Base-by-base conservation (phyloP, 1,139 yeast species). In the Pneumocystis canis region DNA sequence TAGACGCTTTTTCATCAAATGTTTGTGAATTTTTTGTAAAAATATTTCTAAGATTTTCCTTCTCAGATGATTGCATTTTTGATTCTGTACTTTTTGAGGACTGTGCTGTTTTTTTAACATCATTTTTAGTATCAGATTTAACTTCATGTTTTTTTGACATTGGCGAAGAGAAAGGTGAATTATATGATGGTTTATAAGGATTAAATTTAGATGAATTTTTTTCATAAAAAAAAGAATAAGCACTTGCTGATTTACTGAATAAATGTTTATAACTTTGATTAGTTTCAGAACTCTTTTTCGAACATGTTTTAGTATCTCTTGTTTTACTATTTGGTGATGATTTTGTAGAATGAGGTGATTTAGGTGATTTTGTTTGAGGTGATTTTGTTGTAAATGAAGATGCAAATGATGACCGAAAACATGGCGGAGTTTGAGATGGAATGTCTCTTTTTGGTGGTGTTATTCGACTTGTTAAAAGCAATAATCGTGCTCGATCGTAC, bases 401-500 rank as follows among this genome's bases (percentile, higher is more conserved):
- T 7, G 31, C 11, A 47, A 47, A 47, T 4, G 54, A 47, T 2
- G 54, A 20, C 1, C 31, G 54, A 25, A 47, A 47, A 9, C 14
- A 11, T 1, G 31, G 30, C 5, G 20, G 11, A 11, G 16, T 11
- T 11, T 28, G 31, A 25, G n/a, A 20, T 1, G 54, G 11, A 11
- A 6, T 11, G 11, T 25, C n/a, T 14, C 16, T 9, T 6, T 4
- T 40, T 4, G 30, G 28, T 5, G 28, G 58, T 5, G n/a, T 30
- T 11, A 18, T 18, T 4, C 31, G 18, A 9, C 41, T 58, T n/a
- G 40, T 16, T 2, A n/a, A 18, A 30, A 32, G 30, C 4, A 60
- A 11, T 4, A 61, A 59, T 4, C 66, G 62, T 11, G 54, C 53
- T 32, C 61, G 64, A 31, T 64, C 66, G 59, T 60, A 64, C 18